A percentile compares a stretch with the other conserved stretches of the same genome.
Conservation (phyloP, 83 land plant species). For the Thuja plicata region DNA sequence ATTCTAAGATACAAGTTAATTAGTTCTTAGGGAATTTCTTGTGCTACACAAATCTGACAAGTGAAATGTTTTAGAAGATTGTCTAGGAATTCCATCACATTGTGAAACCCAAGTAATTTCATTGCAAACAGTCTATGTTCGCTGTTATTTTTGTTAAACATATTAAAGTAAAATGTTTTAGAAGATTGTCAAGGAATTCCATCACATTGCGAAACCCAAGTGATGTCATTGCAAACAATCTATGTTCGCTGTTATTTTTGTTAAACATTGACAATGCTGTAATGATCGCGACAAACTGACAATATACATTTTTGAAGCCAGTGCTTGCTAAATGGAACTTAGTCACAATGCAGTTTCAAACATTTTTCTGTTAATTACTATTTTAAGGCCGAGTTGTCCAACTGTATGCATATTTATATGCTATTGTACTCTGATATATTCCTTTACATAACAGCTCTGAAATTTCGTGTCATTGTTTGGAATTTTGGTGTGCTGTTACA, state of each 20-base stretch:
- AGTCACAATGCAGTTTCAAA: neutral
- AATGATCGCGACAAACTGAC: neutral
- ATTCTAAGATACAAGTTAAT: neutral
- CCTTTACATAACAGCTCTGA: neutral
- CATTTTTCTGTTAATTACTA: too few species aligned
- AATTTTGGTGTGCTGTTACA: conserved; percentile 16
- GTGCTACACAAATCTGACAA: neutral
- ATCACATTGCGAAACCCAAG: neutral
- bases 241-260: neutral
- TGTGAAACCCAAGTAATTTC: neutral
- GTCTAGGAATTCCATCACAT: neutral
- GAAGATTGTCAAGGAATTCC: neutral
- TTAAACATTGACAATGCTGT: neutral
- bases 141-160: neutral
- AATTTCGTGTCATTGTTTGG: neutral
- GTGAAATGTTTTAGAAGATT: neutral
- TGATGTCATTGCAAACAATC: neutral
- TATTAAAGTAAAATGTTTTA: too few species aligned
- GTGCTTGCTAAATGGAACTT: neutral
- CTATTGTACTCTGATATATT: neutral
- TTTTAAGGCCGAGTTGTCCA: too few species aligned
- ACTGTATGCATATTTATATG: too few species aligned
- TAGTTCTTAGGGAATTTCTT: neutral
- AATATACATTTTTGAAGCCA: neutral
- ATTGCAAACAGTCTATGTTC: neutral